phyloP scores from a whole-genome alignment of 192 early-diverging fungal species.

The Backusella tarrabulga region DNA sequence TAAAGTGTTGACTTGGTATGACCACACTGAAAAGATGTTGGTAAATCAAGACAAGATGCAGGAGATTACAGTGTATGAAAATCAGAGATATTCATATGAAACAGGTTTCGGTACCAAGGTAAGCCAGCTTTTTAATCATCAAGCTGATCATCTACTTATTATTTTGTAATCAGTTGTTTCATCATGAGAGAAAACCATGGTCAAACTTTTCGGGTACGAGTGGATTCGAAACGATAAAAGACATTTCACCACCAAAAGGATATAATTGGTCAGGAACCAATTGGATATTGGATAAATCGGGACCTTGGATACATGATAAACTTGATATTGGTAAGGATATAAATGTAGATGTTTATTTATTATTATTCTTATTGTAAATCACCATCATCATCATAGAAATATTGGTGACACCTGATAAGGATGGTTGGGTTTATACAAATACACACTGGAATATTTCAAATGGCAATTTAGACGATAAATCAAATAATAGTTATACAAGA shows the following conservation, averaged over 20 bases:
- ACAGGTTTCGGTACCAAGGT: conserved; percentile 32
- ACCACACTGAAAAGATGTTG: conserved; percentile 6
- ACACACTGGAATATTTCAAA: conserved; percentile 26
- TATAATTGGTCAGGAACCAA: conserved; percentile 34
- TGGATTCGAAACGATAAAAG: conserved; percentile 19
- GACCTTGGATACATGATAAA: conserved; percentile 36
- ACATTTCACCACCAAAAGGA: conserved; percentile 25
- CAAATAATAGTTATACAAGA: conserved; percentile 25
- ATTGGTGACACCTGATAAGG: conserved; percentile 35
- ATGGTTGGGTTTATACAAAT: conserved; percentile 43
- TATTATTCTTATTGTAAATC: background rate
- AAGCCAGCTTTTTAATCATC: background rate
- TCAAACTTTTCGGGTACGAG: conserved; percentile 30
- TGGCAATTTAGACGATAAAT: background rate
- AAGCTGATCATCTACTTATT: background rate
- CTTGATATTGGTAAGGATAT: conserved; percentile 27
- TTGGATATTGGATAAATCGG: conserved; percentile 35
- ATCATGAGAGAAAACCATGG: conserved; percentile 32
- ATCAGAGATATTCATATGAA: conserved; percentile 30
- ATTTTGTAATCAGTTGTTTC: conserved; percentile 17
- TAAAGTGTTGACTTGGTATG: conserved; percentile 8
- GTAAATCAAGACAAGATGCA: conserved; percentile 2
- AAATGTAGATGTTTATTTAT: background rate
- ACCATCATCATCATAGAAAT: conserved; percentile 5
- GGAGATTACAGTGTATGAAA: conserved; percentile 32